Conservation (phyloP, 169 alveolate genomes). For the Plasmodium knowlesi region DNA sequence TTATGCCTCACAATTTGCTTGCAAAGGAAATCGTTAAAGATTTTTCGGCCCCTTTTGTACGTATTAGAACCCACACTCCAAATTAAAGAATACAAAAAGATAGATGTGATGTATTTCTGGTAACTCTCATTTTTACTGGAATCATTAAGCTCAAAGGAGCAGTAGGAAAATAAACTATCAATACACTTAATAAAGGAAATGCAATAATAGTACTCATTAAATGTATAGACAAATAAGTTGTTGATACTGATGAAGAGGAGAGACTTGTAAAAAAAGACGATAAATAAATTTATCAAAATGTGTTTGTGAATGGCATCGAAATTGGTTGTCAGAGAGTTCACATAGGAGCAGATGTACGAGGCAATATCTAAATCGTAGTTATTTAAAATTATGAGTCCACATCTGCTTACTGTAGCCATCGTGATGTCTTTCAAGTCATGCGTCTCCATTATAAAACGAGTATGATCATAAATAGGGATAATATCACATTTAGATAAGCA, state of each 20-base stretch:
- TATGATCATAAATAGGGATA: conserved; percentile 89
- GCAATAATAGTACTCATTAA: conserved; percentile 71
- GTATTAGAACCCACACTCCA: conserved; percentile 75
- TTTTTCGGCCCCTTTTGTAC: conserved; percentile 70
- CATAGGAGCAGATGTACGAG: conserved; percentile 63
- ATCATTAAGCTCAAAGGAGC: conserved; percentile 55
- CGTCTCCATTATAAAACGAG: conserved; percentile 91
- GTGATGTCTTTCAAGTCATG: conserved; percentile 96
- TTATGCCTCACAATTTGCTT: conserved; percentile 47
- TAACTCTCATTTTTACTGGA: conserved; percentile 41
- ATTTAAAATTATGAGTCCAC: conserved; percentile 98
- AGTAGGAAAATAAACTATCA: conserved; percentile 63
- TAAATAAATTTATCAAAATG: conserved; percentile 64
- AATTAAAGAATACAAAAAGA: conserved; percentile 50
- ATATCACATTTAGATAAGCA: conserved; percentile 98
- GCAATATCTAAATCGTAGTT: conserved; percentile 90
- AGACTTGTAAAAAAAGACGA: conserved; percentile 39
- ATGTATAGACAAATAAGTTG: conserved; percentile 50
- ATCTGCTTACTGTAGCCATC: conserved; percentile 98
- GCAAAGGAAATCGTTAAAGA: conserved; percentile 55
- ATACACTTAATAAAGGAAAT: conserved; percentile 55
- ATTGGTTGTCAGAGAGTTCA: conserved; percentile 43
- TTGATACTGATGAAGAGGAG: conserved; percentile 51
- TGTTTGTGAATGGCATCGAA: conserved; percentile 71
- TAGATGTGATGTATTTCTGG: conserved; percentile 59